These are phyloP conservation scores for Tympanopsis confertula DNA, from an alignment of 2,329 filamentous ascomycete species.

Conservation along the genomic window DNA sequence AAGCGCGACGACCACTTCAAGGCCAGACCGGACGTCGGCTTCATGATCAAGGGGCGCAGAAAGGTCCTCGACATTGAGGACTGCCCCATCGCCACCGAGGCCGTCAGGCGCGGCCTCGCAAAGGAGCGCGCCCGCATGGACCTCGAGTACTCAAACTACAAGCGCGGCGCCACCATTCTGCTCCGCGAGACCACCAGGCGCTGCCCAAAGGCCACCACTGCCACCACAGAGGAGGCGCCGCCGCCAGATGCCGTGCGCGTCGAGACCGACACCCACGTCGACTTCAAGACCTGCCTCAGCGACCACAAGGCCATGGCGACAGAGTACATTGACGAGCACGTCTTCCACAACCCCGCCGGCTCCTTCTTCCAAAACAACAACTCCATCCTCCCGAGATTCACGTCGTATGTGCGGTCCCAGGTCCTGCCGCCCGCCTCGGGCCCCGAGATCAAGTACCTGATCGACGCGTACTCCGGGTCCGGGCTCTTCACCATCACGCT, in stretches of 20 bases:
- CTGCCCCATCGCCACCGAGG: constrained; percentile 85
- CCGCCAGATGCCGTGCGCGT: constrained; percentile 29
- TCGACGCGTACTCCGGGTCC: constrained; percentile 94
- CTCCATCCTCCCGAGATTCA: constrained; percentile 81
- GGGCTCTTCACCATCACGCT: constrained; percentile 95
- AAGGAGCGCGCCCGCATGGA: constrained; percentile 68
- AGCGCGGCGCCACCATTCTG: constrained; percentile 74
- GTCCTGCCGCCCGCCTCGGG: constrained; percentile 45
- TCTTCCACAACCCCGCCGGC: constrained; percentile 83
- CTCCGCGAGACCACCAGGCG: constrained; percentile 75
- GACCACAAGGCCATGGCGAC: constrained; percentile 72
- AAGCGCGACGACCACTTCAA: constrained; percentile 36
- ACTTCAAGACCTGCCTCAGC: constrained; percentile 81
- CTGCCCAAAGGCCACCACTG: constrained; percentile 31
- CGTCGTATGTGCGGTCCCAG: constrained; percentile 71
- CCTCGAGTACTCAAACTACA: constrained; percentile 59
- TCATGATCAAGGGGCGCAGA: constrained; percentile 73
- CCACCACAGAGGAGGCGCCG: constrained; percentile 12
- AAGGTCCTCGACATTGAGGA: constrained; percentile 89
- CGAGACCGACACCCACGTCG: constrained; percentile 48
- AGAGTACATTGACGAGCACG: constrained; percentile 76
- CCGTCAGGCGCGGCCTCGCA: constrained; percentile 68
- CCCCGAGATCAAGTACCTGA: constrained; percentile 64
- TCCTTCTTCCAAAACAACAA: constrained; percentile 99
- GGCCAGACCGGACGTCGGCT: constrained; percentile 71